phyloP scores from a whole-genome alignment of 371 early-diverging fungal species.

The Dichotomocladium elegans region DNA sequence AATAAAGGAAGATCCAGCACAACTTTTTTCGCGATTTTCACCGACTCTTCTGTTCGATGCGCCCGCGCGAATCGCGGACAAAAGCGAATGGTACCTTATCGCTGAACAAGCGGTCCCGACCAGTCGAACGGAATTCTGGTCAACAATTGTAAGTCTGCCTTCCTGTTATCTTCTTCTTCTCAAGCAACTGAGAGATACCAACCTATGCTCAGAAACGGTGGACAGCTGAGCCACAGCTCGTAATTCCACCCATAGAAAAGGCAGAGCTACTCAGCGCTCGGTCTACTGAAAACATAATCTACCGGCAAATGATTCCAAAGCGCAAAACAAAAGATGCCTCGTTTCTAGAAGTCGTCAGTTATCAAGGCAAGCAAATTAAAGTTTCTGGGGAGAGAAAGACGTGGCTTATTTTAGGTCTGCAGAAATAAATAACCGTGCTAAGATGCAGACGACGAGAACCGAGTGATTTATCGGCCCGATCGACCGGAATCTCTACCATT shows the following conservation, averaged over 20 bases:
- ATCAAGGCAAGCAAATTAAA: constrained; percentile 6
- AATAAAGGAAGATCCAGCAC: background rate
- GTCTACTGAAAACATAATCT: background rate
- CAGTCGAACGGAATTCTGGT: constrained; percentile 27
- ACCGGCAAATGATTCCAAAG: constrained; percentile 33
- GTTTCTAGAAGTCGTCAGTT: constrained; percentile 39
- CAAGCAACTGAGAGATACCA: background rate
- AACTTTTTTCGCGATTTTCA: constrained; percentile 29
- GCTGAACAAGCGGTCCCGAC: constrained; percentile 34
- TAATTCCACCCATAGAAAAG: constrained; percentile 68
- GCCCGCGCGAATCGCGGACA: constrained; percentile 5
- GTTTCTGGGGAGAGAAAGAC: too few relatives aligned
- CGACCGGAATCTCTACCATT: constrained; percentile 47
- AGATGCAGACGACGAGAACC: background rate
- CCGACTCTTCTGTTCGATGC: constrained; percentile 26
- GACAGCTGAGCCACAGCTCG: constrained; percentile 61
- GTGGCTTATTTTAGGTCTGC: too few relatives aligned
- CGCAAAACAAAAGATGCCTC: constrained; percentile 54
- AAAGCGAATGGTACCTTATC: constrained; percentile 21
- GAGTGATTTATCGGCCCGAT: constrained; percentile 4
- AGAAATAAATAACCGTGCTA: too few relatives aligned
- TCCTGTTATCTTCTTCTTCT: background rate
- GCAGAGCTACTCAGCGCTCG: constrained; percentile 27
- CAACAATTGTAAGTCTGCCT: constrained; percentile 30
- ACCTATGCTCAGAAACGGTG: constrained; percentile 48